Base-by-base conservation (phyloP, 164 flowering plant genomes). In the Macadamia tetraphylla region DNA sequence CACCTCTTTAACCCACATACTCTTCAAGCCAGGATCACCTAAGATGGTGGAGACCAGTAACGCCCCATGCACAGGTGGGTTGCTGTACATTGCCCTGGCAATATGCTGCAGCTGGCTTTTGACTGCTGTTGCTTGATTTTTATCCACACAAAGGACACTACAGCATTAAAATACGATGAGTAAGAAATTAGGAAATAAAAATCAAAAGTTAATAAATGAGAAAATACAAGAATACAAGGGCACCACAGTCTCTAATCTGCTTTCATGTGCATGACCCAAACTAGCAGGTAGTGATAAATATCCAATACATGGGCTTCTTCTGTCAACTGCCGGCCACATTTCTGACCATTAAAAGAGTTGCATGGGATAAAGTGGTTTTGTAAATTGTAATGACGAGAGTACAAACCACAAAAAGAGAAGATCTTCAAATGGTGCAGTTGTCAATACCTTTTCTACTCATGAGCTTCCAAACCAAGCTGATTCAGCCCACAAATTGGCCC, bases 41-140 rank as follows among this genome's bases (percentile, higher is more conserved):
- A 76, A 52, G 67, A 76, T 74, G 48, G 73, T 71, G 18, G 82
- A 79, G 62, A 76, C 82, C 32, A 79, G 69, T 35, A 76, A 67
- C 8, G 72, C 46, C 6, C 82, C 79, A 65, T 73, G 82, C 55
- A 73, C 53, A 30, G 82, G 82, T 32, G 82, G 82, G 62, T 78
- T 73, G 67, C 81, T 56, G 46, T 78, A 78, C 81, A 78, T 72
- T 60, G 78, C 71, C 58, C 76, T 66, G 43, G 75, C 75, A 57
- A 76, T 73, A 56, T 68, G 77, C 73, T 73, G 79, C 40, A 79
- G 55, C 60, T 79, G 81, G 64, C 72, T 64, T 63, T 65, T 71
- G n/a, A 71, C 64, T 11, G 71, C 67, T 62, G 15, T 31, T n/a
- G 77, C 81, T 68, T 79, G 79, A 40, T 55, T 76, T 60, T 63